These are phyloP conservation scores for Bromus sterilis DNA, from an alignment of 176 grass and related monocot species.

Conservation along the genomic window DNA sequence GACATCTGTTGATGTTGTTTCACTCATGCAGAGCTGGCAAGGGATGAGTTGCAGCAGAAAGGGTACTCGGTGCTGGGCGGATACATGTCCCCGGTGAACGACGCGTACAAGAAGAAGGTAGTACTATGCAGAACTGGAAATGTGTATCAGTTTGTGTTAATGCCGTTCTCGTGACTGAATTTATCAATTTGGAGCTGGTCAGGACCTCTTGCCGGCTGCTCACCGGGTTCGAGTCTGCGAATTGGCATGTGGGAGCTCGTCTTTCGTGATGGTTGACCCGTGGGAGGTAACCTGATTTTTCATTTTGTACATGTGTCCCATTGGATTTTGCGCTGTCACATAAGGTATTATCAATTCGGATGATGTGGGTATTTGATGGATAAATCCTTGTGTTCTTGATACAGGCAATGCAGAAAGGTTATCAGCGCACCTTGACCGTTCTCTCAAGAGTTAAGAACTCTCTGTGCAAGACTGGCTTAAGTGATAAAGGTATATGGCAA, in stretches of 20 bases:
- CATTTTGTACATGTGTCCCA: background rate
- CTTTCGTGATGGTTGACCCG: conserved; percentile 81
- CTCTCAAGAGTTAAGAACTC: conserved; percentile 42
- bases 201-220: conserved; percentile 58
- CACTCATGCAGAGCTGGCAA: conserved; percentile 57
- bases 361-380: background rate
- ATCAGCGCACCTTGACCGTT: conserved; percentile 67
- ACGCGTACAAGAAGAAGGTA: conserved; percentile 92
- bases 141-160: background rate
- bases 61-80: conserved; percentile 55
- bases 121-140: background rate
- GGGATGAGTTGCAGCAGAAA: conserved; percentile 59
- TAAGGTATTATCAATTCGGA: background rate
- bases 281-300: conserved; percentile 71
- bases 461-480: conserved; percentile 33
- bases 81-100: conserved; percentile 90
- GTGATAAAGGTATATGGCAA: conserved; percentile 39
- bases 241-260: conserved; percentile 53
- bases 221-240: conserved; percentile 61
- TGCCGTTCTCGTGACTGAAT: background rate
- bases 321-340: background rate
- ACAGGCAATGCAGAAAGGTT: conserved; percentile 66
- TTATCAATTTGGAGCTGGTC: background rate
- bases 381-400: background rate
- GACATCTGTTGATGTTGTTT: background rate